A percentile compares a stretch with the other conserved stretches of the same genome.
These are phyloP conservation scores for Skeletonema potamos DNA, from an alignment of 108 stramenopile species.

Conservation along the genomic window DNA sequence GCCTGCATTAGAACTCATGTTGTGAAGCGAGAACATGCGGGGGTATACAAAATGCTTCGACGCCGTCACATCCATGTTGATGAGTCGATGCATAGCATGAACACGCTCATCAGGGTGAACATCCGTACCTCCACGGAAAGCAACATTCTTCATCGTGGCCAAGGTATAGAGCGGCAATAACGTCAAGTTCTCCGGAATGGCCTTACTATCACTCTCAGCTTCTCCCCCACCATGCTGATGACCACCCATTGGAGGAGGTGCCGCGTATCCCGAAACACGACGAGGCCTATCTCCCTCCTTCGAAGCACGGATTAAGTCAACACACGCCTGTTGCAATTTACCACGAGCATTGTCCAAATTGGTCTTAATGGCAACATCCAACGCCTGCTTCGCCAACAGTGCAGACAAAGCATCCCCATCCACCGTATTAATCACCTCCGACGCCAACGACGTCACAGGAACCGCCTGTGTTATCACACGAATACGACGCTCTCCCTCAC, in stretches of 20 bases:
- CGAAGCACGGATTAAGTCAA: slow-evolving; percentile 72
- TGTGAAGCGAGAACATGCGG: slow-evolving; percentile 93
- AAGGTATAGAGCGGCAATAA: slow-evolving; percentile 96
- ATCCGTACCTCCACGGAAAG: slow-evolving; percentile 95
- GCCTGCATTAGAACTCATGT: slow-evolving; percentile 79
- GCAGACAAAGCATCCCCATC: slow-evolving; percentile 81
- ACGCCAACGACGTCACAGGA: slow-evolving; percentile 72
- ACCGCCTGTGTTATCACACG: slow-evolving; percentile 95
- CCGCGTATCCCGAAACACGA: slow-evolving; percentile 70
- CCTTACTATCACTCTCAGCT: slow-evolving; percentile 21
- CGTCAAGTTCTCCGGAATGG: slow-evolving; percentile 74
- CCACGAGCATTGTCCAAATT: slow-evolving; percentile 91
- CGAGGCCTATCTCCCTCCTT: slow-evolving; percentile 69
- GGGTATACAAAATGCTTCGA: slow-evolving; percentile 89
- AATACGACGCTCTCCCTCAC: slow-evolving; percentile 94
- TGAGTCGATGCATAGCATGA: slow-evolving; percentile 72
- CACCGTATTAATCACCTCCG: slow-evolving; percentile 81
- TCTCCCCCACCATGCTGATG: slow-evolving; percentile 44
- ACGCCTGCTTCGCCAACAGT: slow-evolving; percentile 88
- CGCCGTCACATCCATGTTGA: slow-evolving; percentile 81
- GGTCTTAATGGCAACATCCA: slow-evolving; percentile 86
- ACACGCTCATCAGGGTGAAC: slow-evolving; percentile 95
- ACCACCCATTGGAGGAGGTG: slow-evolving; percentile 44
- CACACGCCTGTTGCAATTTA: slow-evolving; percentile 82
- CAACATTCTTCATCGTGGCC: slow-evolving; percentile 95